Evolutionary conservation across 257 asterid species (phyloP).

Genomic region (Ilex asprella): DNA sequence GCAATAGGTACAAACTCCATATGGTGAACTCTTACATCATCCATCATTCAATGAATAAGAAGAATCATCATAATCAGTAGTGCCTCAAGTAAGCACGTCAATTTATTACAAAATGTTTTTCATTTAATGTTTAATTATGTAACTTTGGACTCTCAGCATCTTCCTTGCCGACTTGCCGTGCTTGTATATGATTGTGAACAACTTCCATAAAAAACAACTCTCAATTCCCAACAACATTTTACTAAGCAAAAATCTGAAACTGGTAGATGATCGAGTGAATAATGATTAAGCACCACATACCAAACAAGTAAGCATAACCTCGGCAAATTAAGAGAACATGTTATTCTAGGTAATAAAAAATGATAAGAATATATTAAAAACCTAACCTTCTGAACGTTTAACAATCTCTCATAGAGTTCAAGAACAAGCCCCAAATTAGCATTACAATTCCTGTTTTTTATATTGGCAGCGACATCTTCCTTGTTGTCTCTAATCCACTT

Average conservation of each 20-base stretch:
- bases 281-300: background rate
- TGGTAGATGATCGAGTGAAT: too few species aligned
- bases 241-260: background rate
- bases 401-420: slow-evolving; percentile 55
- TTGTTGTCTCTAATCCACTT: slow-evolving; percentile 91
- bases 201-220: background rate
- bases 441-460: slow-evolving; percentile 58
- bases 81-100: too few species aligned
- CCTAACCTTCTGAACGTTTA: slow-evolving; percentile 78
- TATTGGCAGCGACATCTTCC: slow-evolving; percentile 69
- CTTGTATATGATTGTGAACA: too few species aligned
- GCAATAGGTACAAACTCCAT: too few species aligned
- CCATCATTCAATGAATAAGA: too few species aligned
- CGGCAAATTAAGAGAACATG: background rate
- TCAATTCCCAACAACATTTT: background rate
- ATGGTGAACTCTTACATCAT: too few species aligned
- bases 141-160: too few species aligned
- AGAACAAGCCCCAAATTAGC: slow-evolving; percentile 72
- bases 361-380: slow-evolving; percentile 10
- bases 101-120: too few species aligned
- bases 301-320: background rate
- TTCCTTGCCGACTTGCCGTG: too few species aligned
- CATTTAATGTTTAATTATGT: too few species aligned
- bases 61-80: too few species aligned
- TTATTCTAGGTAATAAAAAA: background rate